Conservation (phyloP, 1,284 basidiomycete genomes). For the Cryptococcus jaspeensis region DNA sequence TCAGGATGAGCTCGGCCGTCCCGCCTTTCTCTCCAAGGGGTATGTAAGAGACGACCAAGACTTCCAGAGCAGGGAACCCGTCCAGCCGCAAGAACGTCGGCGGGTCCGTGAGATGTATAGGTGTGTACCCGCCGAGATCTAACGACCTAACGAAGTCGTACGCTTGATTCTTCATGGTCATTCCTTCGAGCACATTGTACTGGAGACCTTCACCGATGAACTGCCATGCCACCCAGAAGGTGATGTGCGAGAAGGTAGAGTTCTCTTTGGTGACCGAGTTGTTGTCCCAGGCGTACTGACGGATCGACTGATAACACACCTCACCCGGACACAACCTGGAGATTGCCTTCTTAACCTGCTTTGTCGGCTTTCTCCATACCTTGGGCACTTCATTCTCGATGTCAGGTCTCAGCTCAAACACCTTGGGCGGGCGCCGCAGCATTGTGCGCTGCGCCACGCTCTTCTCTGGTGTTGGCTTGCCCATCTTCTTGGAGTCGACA, state of each 20-base stretch:
- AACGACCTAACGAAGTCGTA: conserved; percentile 13
- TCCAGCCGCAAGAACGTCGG: conserved; percentile 3
- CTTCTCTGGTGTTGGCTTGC: conserved; percentile 2
- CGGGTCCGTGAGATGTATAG: background rate
- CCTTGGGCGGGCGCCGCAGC: background rate
- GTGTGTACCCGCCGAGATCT: conserved; percentile 17
- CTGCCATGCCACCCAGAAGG: conserved; percentile 9
- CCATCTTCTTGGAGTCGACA: conserved; percentile 2
- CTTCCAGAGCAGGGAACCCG: conserved; percentile 13
- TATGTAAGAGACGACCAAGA: conserved; percentile 10
- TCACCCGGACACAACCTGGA: conserved; percentile 9
- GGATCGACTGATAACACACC: conserved; percentile 6
- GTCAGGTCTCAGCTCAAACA: conserved; percentile 2
- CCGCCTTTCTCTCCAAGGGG: conserved; percentile 4
- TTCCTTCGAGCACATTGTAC: background rate
- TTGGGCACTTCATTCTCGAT: background rate
- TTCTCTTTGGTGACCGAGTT: conserved; percentile 8
- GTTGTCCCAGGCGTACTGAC: conserved; percentile 19
- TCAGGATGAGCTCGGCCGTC: conserved; percentile 14
- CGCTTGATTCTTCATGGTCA: background rate
- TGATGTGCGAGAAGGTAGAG: conserved; percentile 3
- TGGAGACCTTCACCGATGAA: conserved; percentile 9
- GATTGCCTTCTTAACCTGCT: background rate
- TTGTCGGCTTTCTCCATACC: background rate
- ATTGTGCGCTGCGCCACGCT: conserved; percentile 1